A percentile compares a stretch with the other conserved stretches of the same genome.
Conservation (phyloP, 495 filamentous ascomycete species). For the Hyaloscypha variabilis region DNA sequence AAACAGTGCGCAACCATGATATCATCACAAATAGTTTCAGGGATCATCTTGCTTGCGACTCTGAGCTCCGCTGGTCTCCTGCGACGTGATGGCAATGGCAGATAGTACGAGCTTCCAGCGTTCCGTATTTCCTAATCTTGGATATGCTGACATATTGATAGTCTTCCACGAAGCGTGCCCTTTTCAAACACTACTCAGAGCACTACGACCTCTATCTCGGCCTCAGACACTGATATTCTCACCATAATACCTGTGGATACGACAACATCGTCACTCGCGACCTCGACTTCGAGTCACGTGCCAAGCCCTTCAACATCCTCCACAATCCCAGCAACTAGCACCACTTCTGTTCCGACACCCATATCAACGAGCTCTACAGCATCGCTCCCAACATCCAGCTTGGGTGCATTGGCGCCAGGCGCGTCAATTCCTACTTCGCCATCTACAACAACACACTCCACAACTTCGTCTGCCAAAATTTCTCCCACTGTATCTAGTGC, state of each 20-base stretch:
- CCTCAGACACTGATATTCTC: slow-evolving; percentile 1
- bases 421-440: neutral
- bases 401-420: neutral
- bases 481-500: neutral
- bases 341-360: neutral
- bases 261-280: neutral
- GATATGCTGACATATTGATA: slow-evolving; percentile 12
- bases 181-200: slow-evolving; percentile 20
- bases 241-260: neutral
- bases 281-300: neutral
- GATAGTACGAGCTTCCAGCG: slow-evolving; percentile 15
- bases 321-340: neutral
- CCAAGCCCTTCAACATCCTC: neutral
- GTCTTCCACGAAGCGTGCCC: slow-evolving; percentile 19
- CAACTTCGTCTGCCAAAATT: neutral
- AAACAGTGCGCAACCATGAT: slow-evolving; percentile 19
- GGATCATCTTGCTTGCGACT: slow-evolving; percentile 17
- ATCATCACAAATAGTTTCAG: slow-evolving; percentile 12
- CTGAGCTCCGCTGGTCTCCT: slow-evolving; percentile 29
- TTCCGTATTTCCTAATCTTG: neutral
- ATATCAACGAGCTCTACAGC: slow-evolving; percentile 1
- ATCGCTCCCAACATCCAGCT: neutral
- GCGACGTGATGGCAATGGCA: slow-evolving; percentile 13
- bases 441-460: slow-evolving; percentile 3
- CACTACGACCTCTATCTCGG: neutral